These are phyloP conservation scores for Amaranthus hypochondriacus DNA, from an alignment of 148 eudicot species.

Conservation along the genomic window DNA sequence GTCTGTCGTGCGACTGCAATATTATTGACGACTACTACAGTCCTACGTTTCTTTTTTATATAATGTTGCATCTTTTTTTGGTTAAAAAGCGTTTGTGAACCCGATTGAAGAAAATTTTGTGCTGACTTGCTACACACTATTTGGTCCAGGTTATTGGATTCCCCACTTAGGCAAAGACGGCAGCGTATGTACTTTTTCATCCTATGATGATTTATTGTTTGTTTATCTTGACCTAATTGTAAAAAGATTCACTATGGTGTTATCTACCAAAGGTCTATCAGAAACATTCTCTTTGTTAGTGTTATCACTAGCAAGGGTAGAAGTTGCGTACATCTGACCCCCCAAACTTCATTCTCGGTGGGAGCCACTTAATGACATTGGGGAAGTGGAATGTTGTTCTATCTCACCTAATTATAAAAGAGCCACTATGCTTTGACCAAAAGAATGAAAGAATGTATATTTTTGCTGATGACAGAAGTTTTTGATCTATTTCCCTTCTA, in stretches of 20 bases:
- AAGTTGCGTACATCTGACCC: too few relatives aligned
- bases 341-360: too few relatives aligned
- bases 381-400: too few relatives aligned
- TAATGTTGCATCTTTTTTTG: not conserved
- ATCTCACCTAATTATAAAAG: too few relatives aligned
- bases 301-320: too few relatives aligned
- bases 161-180: constrained; percentile 76
- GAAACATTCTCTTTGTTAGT: too few relatives aligned
- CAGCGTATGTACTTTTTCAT: constrained; percentile 46
- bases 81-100: not conserved
- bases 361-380: too few relatives aligned
- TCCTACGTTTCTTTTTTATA: not conserved
- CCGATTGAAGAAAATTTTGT: not conserved
- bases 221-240: not conserved
- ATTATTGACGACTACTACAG: not conserved
- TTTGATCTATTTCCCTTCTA: not conserved
- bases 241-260: not conserved
- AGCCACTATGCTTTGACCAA: too few relatives aligned
- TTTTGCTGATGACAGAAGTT: not conserved
- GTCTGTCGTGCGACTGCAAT: not conserved
- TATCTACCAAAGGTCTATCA: too few relatives aligned
- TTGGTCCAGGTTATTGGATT: constrained; percentile 64
- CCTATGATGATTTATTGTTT: not conserved
- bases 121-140: constrained; percentile 15
- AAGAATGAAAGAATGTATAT: too few relatives aligned